Percentiles rank a stretch among this genome's conserved stretches.
phyloP scores from a whole-genome alignment of 1,284 basidiomycete species.

The Malassezia caprae region DNA sequence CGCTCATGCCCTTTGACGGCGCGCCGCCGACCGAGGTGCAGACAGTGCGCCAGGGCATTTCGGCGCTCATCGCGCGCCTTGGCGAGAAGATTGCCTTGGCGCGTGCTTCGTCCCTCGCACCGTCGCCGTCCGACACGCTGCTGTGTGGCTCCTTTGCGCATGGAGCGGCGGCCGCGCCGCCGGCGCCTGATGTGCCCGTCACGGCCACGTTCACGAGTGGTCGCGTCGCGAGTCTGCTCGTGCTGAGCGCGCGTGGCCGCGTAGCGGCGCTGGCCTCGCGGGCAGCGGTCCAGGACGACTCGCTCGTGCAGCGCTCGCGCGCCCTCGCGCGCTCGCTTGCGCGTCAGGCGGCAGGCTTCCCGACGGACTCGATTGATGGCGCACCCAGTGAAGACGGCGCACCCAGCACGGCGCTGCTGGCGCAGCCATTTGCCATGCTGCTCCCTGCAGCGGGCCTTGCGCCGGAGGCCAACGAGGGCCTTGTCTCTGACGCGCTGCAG shows the following conservation, averaged over 20 bases:
- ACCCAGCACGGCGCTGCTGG: constrained; percentile 59
- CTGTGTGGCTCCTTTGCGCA: constrained; percentile 71
- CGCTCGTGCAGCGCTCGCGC: constrained; percentile 35
- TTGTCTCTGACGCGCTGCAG: constrained; percentile 55
- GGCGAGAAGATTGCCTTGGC: constrained; percentile 79
- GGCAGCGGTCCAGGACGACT: constrained; percentile 18
- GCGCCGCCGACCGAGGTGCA: constrained; percentile 23
- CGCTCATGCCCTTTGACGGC: constrained; percentile 23
- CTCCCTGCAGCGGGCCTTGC: constrained; percentile 21
- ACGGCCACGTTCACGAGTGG: constrained; percentile 58
- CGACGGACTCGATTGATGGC: constrained; percentile 58
- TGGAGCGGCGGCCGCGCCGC: constrained; percentile 49
- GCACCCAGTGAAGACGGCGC: constrained; percentile 50
- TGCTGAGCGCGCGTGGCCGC: constrained; percentile 32
- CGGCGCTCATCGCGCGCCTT: constrained; percentile 68
- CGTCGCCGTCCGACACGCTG: constrained; percentile 53
- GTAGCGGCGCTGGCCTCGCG: constrained; percentile 12
- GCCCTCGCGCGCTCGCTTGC: constrained; percentile 67
- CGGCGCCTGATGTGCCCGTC: constrained; percentile 48
- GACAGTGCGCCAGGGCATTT: constrained; percentile 67
- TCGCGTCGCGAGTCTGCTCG: constrained; percentile 20
- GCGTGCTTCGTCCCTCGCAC: constrained; percentile 63
- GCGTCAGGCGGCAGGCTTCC: constrained; percentile 75
- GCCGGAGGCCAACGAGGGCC: constrained; percentile 51
- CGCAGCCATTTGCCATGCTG: constrained; percentile 72